Percentiles rank a stretch among this genome's conserved stretches.
Evolutionary conservation across 768 basidiomycete species (phyloP).

Genomic region (Psilocybe azurescens): DNA sequence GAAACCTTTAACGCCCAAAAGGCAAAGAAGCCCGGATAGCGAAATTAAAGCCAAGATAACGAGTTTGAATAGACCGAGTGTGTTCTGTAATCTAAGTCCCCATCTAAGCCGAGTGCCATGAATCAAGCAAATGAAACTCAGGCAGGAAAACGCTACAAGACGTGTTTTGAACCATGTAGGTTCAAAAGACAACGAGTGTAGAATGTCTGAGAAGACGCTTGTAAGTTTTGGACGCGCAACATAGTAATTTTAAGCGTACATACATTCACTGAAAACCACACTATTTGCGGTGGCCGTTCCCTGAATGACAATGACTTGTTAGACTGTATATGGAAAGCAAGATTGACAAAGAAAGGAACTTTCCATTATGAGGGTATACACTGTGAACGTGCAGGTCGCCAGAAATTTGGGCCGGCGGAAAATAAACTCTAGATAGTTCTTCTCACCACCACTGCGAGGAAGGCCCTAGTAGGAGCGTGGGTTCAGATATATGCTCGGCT

Average conservation of each 20-base stretch:
- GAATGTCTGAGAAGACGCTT: conserved; percentile 48
- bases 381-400: conserved; percentile 60
- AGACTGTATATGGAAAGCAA: neutral
- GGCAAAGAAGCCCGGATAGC: conserved; percentile 55
- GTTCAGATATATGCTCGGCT: too few species aligned
- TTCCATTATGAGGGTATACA: conserved; percentile 64
- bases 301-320: conserved; percentile 34
- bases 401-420: conserved; percentile 67
- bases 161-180: conserved; percentile 55
- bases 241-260: conserved; percentile 13
- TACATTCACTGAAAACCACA: conserved; percentile 79
- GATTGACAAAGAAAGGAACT: conserved; percentile 23
- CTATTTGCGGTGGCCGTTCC: conserved; percentile 63
- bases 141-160: conserved; percentile 56
- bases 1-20: conserved; percentile 55
- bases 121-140: conserved; percentile 59
- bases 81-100: conserved; percentile 69
- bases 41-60: conserved; percentile 56
- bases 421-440: conserved; percentile 78
- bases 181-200: conserved; percentile 55
- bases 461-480: conserved; percentile 54
- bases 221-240: neutral
- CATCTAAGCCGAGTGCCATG: conserved; percentile 59
- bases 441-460: conserved; percentile 76
- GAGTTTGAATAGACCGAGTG: conserved; percentile 67